Conservation (phyloP, 2,329 filamentous ascomycete species). For the Aureobasidium namibiae region DNA sequence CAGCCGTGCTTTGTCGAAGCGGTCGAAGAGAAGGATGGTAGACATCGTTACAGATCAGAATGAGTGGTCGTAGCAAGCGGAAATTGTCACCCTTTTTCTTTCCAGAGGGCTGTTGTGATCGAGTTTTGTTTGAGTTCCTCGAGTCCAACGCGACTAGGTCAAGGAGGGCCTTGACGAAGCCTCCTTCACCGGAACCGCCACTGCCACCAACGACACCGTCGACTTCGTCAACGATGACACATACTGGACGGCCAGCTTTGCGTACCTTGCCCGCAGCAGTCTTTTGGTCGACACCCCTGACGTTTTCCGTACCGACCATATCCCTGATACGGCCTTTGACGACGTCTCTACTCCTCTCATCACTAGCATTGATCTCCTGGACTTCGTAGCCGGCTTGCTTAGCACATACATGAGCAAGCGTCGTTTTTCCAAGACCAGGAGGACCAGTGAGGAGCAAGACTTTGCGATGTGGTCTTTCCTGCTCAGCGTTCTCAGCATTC, state of each 20-base stretch:
- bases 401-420: slow-evolving; percentile 90
- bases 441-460: slow-evolving; percentile 86
- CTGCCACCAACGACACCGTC: slow-evolving; percentile 84
- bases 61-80: slow-evolving; percentile 74
- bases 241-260: slow-evolving; percentile 77
- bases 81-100: slow-evolving; percentile 82
- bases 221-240: slow-evolving; percentile 92
- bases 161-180: slow-evolving; percentile 90
- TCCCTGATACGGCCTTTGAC: slow-evolving; percentile 88
- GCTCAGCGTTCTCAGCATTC: slow-evolving; percentile 38
- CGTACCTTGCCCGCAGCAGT: slow-evolving; percentile 47
- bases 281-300: slow-evolving; percentile 60
- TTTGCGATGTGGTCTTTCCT: slow-evolving; percentile 74
- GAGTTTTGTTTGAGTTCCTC: slow-evolving; percentile 52
- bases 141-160: slow-evolving; percentile 82
- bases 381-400: slow-evolving; percentile 93
- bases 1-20: slow-evolving; percentile 72
- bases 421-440: slow-evolving; percentile 91
- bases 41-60: slow-evolving; percentile 94
- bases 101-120: slow-evolving; percentile 28
- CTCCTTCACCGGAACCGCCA: slow-evolving; percentile 67
- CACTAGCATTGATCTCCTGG: slow-evolving; percentile 94
- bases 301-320: slow-evolving; percentile 87
- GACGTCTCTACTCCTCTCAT: slow-evolving; percentile 82
- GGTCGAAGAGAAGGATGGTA: slow-evolving; percentile 85